Evolutionary conservation across 2,329 filamentous ascomycete species (phyloP).

Genomic region (Balansia obtecta): DNA sequence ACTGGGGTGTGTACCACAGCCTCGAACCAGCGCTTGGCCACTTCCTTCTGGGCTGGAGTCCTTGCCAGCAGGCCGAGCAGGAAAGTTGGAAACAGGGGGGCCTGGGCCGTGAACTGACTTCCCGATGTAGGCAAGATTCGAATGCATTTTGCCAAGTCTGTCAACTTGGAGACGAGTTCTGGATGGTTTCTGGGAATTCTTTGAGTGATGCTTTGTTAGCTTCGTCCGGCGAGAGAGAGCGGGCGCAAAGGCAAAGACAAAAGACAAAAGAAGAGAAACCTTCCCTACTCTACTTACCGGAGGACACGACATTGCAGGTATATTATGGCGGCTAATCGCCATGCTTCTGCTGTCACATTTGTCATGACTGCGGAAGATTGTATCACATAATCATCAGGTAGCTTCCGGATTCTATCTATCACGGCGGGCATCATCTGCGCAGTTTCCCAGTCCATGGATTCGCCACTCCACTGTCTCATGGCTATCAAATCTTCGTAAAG

Average conservation of each 20-base stretch:
- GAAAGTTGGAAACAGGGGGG: constrained; percentile 27
- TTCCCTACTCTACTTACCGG: constrained; percentile 14
- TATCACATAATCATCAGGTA: constrained; percentile 13
- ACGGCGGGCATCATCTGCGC: constrained; percentile 7
- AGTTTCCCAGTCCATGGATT: constrained; percentile 13
- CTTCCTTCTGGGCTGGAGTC: constrained; percentile 12
- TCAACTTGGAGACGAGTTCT: constrained; percentile 20
- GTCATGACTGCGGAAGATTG: constrained; percentile 21
- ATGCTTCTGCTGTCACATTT: constrained; percentile 26
- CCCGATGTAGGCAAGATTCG: constrained; percentile 27
- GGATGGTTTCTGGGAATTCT: constrained; percentile 25
- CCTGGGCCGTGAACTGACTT: constrained; percentile 27
- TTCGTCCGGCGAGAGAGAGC: neutral
- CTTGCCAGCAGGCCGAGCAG: constrained; percentile 24
- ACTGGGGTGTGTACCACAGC: constrained; percentile 22
- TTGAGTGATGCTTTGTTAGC: neutral
- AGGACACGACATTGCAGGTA: constrained; percentile 27
- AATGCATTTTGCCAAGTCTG: constrained; percentile 23
- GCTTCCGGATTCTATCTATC: constrained; percentile 17
- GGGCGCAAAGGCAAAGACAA: neutral
- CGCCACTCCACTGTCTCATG: constrained; percentile 24
- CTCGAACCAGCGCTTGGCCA: constrained; percentile 23
- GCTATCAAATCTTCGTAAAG: constrained; percentile 16
- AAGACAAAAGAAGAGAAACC: neutral
- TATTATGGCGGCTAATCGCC: constrained; percentile 25